Evolutionary conservation across 768 basidiomycete species (phyloP).

Genomic region (Tylopilus sp.): DNA sequence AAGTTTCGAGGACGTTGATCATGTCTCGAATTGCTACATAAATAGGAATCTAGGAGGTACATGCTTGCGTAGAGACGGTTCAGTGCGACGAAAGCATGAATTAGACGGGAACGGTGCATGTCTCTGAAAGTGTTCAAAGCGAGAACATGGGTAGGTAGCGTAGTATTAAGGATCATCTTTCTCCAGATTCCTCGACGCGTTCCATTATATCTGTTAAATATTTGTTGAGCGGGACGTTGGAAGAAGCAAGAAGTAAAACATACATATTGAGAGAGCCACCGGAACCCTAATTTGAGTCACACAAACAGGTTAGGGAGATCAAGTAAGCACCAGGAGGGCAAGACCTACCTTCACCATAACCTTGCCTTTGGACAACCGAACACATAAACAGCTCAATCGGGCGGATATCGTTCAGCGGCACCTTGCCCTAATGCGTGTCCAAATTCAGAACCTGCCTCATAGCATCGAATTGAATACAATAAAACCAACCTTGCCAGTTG

Average conservation of each 20-base stretch:
- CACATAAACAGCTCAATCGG: slow-evolving; percentile 99
- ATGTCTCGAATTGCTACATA: slow-evolving; percentile 4
- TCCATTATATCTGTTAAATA: slow-evolving; percentile 24
- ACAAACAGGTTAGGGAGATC: slow-evolving; percentile 6
- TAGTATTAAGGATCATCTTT: slow-evolving; percentile 16
- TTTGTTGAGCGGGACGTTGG: slow-evolving; percentile 4
- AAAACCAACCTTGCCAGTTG: slow-evolving; percentile 89
- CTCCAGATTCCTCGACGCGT: neutral
- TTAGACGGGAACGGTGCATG: slow-evolving; percentile 7
- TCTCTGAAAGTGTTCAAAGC: slow-evolving; percentile 10
- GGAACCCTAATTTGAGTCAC: slow-evolving; percentile 59
- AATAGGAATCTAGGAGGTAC: slow-evolving; percentile 23
- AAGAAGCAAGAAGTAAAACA: slow-evolving; percentile 25
- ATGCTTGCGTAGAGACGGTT: slow-evolving; percentile 9
- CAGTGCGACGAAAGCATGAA: slow-evolving; percentile 16
- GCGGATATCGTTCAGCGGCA: slow-evolving; percentile 92
- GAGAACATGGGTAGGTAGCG: slow-evolving; percentile 22
- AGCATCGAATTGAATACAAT: neutral
- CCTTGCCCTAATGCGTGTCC: slow-evolving; percentile 70
- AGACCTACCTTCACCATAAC: slow-evolving; percentile 91
- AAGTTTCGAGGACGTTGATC: neutral
- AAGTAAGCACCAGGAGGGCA: neutral
- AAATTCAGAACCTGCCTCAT: slow-evolving; percentile 3
- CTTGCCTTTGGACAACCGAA: slow-evolving; percentile 98
- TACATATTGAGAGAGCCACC: slow-evolving; percentile 97